Base-by-base conservation (phyloP, 2,329 filamentous ascomycete species). In the Tothia fuscella region DNA sequence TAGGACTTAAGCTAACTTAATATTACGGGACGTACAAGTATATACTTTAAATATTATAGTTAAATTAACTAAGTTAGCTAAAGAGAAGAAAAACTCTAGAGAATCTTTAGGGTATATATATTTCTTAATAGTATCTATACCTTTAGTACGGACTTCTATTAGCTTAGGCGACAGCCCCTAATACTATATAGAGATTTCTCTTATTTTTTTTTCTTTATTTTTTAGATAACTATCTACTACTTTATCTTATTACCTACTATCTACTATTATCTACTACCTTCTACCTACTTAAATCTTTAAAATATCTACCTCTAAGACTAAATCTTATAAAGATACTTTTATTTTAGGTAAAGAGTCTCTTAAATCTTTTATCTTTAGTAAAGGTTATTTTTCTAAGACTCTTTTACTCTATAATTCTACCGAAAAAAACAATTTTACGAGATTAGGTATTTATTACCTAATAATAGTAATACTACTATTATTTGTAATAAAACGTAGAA, bases 401-500 rank as follows among this genome's bases (percentile, higher is more conserved):
- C 26, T 29, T 9, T 29, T 29, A 29, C 26, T n/a, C 26, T 29
- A 29, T 29, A 29, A 29, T 29, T n/a, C 26, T 29, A 29, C 26
- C n/a, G 26, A 29, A 29, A 29, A 29, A 29, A 29, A 29, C 26
- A n/a, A 9, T 29, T 9, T n/a, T 9, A 9, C 26, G 26, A 29
- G 26, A 29, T 29, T 29, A 29, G n/a, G 26, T 29, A n/a, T 29
- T 29, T 29, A 29, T 29, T 29, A 29, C n/a, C n/a, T n/a, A n/a
- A n/a, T n/a, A n/a, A n/a, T n/a, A n/a, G n/a, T n/a, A n/a, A 29
- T 29, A 9, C 26, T 9, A 29, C 26, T 29, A 29, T 29, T 9
- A 29, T 29, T n/a, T 29, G n/a, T 29, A 29, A 29, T 29, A 29
- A 29, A 29, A 29, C n/a, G n/a, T 29, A n/a, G 26, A 29, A 29